These are phyloP conservation scores for Xanthoconium separans DNA, from an alignment of 1,284 basidiomycete species.

Conservation along the genomic window DNA sequence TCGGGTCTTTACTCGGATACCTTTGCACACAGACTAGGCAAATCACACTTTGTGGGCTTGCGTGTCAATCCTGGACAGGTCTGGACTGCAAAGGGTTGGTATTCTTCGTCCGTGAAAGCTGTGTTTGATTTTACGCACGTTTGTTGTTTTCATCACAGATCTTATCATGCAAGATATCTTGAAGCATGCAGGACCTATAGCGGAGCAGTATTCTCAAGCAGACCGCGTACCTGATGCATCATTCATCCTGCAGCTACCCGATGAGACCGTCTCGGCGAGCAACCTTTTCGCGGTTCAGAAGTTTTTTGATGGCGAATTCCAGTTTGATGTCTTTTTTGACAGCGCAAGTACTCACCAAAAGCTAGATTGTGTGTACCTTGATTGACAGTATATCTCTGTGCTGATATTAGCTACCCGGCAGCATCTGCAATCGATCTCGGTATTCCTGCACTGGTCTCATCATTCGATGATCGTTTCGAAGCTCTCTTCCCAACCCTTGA, in stretches of 20 bases:
- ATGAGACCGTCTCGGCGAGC: conserved; percentile 69
- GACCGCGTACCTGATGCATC: conserved; percentile 71
- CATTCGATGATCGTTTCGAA: conserved; percentile 71
- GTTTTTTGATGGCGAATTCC: conserved; percentile 78
- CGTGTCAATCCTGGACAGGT: conserved; percentile 62
- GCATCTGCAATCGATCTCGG: conserved; percentile 64
- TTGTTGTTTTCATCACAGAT: conserved; percentile 43
- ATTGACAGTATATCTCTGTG: conserved; percentile 2
- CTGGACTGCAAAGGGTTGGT: conserved; percentile 82
- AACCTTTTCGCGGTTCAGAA: conserved; percentile 89
- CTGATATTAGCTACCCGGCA: conserved; percentile 28
- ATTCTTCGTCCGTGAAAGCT: background rate
- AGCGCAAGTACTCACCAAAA: conserved; percentile 62
- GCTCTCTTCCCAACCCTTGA: conserved; percentile 64
- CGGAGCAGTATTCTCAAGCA: conserved; percentile 56
- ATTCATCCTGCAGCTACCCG: conserved; percentile 71
- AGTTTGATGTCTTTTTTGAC: conserved; percentile 86
- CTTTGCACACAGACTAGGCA: conserved; percentile 67
- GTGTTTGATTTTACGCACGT: background rate
- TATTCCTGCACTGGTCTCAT: conserved; percentile 61
- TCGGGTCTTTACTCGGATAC: conserved; percentile 54
- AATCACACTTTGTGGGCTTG: conserved; percentile 71
- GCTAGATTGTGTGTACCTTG: conserved; percentile 52
- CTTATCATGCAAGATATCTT: conserved; percentile 64
- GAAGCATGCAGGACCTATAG: conserved; percentile 53